phyloP scores from a whole-genome alignment of 495 filamentous ascomycete genomes.

The Lophiostoma macrostomum region DNA sequence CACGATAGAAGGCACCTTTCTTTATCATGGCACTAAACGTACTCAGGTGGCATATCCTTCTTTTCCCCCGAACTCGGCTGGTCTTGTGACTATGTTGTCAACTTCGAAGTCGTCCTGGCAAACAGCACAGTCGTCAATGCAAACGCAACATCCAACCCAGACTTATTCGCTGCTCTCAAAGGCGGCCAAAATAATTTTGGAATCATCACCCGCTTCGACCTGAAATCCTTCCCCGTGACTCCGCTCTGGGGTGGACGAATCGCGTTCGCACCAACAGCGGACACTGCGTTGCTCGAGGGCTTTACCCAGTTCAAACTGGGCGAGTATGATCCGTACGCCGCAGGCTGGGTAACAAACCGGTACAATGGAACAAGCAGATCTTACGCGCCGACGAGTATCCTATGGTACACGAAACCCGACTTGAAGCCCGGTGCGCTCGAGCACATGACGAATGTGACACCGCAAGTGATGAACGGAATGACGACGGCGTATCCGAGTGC shows the following conservation, averaged over 20 bases:
- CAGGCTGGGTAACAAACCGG: constrained; percentile 7
- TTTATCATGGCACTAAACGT: constrained; percentile 1
- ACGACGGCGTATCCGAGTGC: background rate
- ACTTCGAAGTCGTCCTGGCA: constrained; percentile 39
- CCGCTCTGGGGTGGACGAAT: constrained; percentile 34
- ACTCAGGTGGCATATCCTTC: constrained; percentile 36
- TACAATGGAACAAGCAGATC: background rate
- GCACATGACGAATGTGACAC: background rate
- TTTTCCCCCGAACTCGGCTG: constrained; percentile 33
- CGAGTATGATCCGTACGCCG: constrained; percentile 19
- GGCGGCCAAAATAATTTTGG: constrained; percentile 49
- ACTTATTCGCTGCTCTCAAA: constrained; percentile 44
- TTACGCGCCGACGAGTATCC: background rate
- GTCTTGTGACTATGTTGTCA: constrained; percentile 37
- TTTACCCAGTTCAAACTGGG: constrained; percentile 8
- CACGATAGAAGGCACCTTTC: too few relatives aligned
- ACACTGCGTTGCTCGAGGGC: background rate
- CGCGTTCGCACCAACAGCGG: background rate
- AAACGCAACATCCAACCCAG: constrained; percentile 31
- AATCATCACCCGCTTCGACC: constrained; percentile 41
- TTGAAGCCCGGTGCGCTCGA: constrained; percentile 2
- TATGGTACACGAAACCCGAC: constrained; percentile 18
- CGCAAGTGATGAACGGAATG: constrained; percentile 9
- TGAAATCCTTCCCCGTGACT: constrained; percentile 26
- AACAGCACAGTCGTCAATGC: constrained; percentile 32